Base-by-base conservation (phyloP, 2,329 filamentous ascomycete genomes). In the Alternaria brassicae region DNA sequence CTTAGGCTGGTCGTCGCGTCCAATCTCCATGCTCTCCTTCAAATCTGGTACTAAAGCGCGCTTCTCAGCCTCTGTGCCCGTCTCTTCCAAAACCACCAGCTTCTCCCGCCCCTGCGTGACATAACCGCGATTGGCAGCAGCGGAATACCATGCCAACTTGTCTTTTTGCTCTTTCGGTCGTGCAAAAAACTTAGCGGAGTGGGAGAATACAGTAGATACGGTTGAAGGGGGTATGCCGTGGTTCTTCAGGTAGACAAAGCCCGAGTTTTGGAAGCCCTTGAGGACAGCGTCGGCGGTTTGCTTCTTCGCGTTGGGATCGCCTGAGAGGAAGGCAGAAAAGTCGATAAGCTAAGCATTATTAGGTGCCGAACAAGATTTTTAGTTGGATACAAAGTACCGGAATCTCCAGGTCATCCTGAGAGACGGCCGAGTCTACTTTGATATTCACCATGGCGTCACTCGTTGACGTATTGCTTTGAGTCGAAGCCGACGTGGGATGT, bases 191-290 rank as follows among this genome's bases (percentile, higher is more conserved):
- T 69, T 70, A 19, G 77, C 75, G 8, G 72, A 75, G 53, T 73
- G 65, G 12, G 81, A 75, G 75, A 95, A 96, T 60, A 89, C 84
- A 57, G 84, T 78, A 59, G 84, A 76, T 12, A 92, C 80, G 9
- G 84, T 83, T 8, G 84, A 79, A 3, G 85, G 71, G 0, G 88
- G 79, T 60, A 97, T 89, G 39, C 90, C 86, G 66, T 94, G 89
- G 77, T 94, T 91, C 69, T 89, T 89, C 37, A 96, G 86, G 79
- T 97, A 97, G 64, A 97, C 86, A 82, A 97, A 97, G 57, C 93
- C 93, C 2, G 93, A 91, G 1, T 86, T 89, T 70, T 93, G 90
- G 81, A 97, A 96, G 40, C 91, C 93, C 53, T 87, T 74, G 12
- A 94, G 87, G 67, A 97, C 88, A 39, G 89, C 86, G 53, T 87